phyloP scores from a whole-genome alignment of 768 basidiomycete species.

The Leucocoprinus sp. region DNA sequence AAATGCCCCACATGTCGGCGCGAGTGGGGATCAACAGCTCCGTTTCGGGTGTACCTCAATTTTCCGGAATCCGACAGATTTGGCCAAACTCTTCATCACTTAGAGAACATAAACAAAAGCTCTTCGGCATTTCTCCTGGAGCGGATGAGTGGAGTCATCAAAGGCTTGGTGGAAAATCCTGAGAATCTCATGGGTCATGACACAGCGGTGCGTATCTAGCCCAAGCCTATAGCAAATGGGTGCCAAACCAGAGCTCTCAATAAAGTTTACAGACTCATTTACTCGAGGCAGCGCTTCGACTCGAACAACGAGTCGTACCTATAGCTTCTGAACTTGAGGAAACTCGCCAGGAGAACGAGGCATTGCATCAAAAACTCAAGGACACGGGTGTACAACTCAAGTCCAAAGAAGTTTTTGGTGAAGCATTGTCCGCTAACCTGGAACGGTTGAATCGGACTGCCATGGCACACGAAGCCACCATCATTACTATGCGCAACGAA shows the following conservation, averaged over 20 bases:
- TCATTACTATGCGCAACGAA: background rate
- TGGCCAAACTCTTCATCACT: background rate
- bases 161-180: background rate
- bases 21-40: background rate
- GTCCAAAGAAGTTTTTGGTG: slow-evolving; percentile 4
- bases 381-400: background rate
- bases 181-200: background rate
- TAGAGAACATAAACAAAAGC: slow-evolving; percentile 5
- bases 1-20: slow-evolving; percentile 4
- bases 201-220: background rate
- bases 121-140: background rate
- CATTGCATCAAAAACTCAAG: slow-evolving; percentile 1
- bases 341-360: slow-evolving; percentile 2
- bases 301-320: slow-evolving; percentile 9
- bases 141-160: slow-evolving; percentile 1
- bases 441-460: background rate
- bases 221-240: background rate
- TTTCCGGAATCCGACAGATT: slow-evolving; percentile 3
- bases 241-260: background rate
- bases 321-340: slow-evolving; percentile 3
- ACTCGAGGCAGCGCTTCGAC: background rate
- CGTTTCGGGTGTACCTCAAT: slow-evolving; percentile 2
- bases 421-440: background rate
- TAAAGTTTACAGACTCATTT: background rate
- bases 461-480: background rate